Conservation (phyloP, 805 yeast species). For the Candida takata region DNA sequence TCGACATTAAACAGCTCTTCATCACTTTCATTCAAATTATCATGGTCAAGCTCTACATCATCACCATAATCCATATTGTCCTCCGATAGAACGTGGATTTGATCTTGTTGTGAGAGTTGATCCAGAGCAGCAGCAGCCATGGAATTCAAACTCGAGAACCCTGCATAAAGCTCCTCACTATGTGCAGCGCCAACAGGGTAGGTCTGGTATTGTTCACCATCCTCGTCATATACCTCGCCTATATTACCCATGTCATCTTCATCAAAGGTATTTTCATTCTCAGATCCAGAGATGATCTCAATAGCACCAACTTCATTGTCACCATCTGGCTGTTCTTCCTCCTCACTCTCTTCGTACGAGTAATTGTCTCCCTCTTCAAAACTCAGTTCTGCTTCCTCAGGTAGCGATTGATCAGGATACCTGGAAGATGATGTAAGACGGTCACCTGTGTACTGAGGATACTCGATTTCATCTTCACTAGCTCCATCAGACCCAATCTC, state of each 20-base stretch:
- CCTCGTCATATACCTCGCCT: background rate
- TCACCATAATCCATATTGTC: background rate
- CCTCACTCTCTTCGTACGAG: no score
- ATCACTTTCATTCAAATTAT: background rate
- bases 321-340: no score
- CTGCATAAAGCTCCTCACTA: background rate
- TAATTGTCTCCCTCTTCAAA: background rate
- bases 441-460: background rate
- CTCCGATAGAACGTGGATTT: background rate
- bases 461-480: constrained; percentile 5
- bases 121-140: constrained; percentile 1
- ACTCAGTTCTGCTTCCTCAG: background rate
- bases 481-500: constrained; percentile 7
- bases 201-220: background rate
- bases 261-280: background rate
- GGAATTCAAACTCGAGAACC: background rate
- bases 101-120: background rate
- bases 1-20: background rate
- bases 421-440: background rate
- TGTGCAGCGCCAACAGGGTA: background rate
- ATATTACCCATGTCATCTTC: background rate
- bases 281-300: background rate
- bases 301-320: background rate
- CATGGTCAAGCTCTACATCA: background rate
- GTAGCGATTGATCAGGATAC: background rate